phyloP scores from a whole-genome alignment of 345 rosid species.

The Citrus reticulata region DNA sequence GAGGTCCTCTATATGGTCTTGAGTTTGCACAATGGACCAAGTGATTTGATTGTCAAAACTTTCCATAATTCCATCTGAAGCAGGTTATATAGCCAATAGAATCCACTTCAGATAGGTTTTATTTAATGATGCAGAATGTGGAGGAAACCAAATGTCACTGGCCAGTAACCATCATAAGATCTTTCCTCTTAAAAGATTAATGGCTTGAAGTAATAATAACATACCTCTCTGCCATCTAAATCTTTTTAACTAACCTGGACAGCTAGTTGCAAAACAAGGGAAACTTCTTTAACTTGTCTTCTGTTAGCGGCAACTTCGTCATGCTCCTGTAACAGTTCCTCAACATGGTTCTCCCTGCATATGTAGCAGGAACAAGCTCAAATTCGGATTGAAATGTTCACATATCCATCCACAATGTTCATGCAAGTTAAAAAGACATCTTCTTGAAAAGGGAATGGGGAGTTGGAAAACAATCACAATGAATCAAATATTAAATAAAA shows the following conservation, averaged over 20 bases:
- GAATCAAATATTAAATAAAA: not conserved
- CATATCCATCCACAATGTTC: not conserved
- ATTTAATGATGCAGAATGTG: not conserved
- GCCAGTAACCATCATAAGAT: not conserved
- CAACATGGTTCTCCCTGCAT: constrained; percentile 31
- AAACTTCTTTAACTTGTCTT: constrained; percentile 17
- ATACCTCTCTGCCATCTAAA: not conserved
- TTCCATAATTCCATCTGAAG: not conserved
- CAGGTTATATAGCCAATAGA: not conserved
- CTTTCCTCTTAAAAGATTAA: not conserved
- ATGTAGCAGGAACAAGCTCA: not conserved
- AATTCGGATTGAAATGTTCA: not conserved
- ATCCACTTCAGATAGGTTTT: not conserved
- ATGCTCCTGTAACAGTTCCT: constrained; percentile 39
- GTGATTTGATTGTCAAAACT: not conserved
- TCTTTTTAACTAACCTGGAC: constrained; percentile 28
- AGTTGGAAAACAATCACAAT: not conserved
- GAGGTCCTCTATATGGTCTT: not conserved
- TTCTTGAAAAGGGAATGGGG: too few relatives aligned
- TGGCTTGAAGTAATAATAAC: not conserved
- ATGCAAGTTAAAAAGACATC: not conserved
- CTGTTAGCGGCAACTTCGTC: constrained; percentile 23
- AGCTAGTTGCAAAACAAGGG: constrained; percentile 28
- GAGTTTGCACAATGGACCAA: not conserved
- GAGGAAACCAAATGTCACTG: not conserved